Evolutionary conservation across 371 early-diverging fungal genomes (phyloP).

Genomic region (Umbelopsis sp.): DNA sequence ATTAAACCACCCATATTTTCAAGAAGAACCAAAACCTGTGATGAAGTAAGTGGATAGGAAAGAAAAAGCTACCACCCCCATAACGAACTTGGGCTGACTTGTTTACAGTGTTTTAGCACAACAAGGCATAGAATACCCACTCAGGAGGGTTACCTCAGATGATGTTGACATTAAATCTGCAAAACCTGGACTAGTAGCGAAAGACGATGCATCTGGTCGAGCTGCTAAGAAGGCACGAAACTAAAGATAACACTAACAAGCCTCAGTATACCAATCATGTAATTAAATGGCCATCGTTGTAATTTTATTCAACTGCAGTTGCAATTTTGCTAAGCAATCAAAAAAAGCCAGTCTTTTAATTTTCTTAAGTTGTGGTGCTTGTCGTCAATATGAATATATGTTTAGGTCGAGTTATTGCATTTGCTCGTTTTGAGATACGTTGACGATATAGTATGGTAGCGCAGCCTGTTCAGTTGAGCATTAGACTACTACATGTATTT

Average conservation of each 20-base stretch:
- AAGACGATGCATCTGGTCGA: conserved; percentile 37
- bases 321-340: neutral
- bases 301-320: neutral
- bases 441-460: conserved; percentile 54
- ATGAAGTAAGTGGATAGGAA: conserved; percentile 59
- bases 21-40: conserved; percentile 84
- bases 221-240: conserved; percentile 42
- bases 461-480: conserved; percentile 38
- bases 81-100: neutral
- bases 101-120: conserved; percentile 57
- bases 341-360: neutral
- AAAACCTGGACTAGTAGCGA: conserved; percentile 30
- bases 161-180: conserved; percentile 67
- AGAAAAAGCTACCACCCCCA: neutral
- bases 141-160: conserved; percentile 65
- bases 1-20: conserved; percentile 88
- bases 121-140: conserved; percentile 66
- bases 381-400: too few relatives aligned
- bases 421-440: conserved; percentile 32
- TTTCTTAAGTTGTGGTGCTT: too few relatives aligned
- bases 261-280: neutral
- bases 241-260: neutral
- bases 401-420: neutral
- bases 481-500: neutral
- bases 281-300: conserved; percentile 6